Base-by-base conservation (phyloP, 2,329 filamentous ascomycete species). In the Aspergillus sp. region DNA sequence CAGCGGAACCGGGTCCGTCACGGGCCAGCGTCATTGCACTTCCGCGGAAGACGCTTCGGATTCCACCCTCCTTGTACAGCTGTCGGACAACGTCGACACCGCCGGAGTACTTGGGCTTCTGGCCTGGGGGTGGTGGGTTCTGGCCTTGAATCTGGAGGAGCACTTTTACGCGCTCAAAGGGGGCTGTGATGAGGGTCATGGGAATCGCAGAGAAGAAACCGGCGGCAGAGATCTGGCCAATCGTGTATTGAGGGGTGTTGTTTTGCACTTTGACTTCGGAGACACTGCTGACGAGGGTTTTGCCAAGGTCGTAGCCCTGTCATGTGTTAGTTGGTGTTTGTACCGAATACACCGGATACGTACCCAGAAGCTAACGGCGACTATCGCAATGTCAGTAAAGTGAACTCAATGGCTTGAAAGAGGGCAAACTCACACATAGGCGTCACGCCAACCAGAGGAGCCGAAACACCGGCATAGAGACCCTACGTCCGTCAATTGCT, bases 121-220 rank as follows among this genome's bases (percentile, higher is more conserved):
- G 91, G 73, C 93, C 94, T 0, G 61, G 57, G 11, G 59, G 58
- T 7, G 58, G 61, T 3, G 58, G 61, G 53, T 63, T 63, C 46
- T 63, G 58, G 28, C 50, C 58, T n/a, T 55, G 61, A 28, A 63
- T 96, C 79, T 99, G 95, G 1, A 99, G 89, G 66, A 99, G 93
- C 59, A 99, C 94, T 81, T 99, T 99, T 71, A 99, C 93, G 73
- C 95, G 94, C 85, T 99, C 95, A 77, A 99, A 98, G 64, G 95
- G 95, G 4, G 95, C 95, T n/a, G 95, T 98, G 82, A 99, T 97
- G 79, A 92, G 81, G 4, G 95, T 99, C 92, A 96, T 96, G 72
- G 95, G 95, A 63, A 99, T 91, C 64, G 95, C 95, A 74, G 92
- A 96, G 86, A 99, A 96, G 87, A 97, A 97, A 66, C 95, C 95